phyloP scores from a whole-genome alignment of 163 green algal species.

The Coccomyxa subellipsoidea region DNA sequence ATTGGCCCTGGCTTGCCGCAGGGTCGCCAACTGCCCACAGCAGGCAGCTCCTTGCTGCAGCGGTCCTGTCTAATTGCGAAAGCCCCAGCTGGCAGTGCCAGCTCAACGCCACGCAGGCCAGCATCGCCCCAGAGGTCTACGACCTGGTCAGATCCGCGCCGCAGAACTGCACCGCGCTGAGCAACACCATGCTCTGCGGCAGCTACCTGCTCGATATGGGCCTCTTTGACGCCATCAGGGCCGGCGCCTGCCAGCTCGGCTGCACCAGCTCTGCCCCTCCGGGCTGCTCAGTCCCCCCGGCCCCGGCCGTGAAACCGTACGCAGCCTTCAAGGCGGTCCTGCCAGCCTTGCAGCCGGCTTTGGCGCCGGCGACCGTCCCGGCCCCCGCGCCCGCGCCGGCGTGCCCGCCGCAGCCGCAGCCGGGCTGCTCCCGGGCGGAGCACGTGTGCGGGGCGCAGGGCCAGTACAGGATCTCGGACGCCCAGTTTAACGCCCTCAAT shows the following conservation, averaged over 20 bases:
- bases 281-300: not conserved
- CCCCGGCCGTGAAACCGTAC: not conserved
- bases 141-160: not conserved
- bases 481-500: not conserved
- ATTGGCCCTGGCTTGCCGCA: not conserved
- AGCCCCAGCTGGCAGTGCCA: not conserved
- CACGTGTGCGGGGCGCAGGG: not conserved
- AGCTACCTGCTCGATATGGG: not conserved
- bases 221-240: not conserved
- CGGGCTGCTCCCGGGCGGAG: not conserved
- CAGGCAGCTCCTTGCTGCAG: not conserved
- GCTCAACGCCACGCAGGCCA: not conserved
- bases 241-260: not conserved
- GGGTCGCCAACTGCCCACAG: not conserved
- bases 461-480: not conserved
- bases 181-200: constrained; percentile 4
- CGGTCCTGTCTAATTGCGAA: not conserved
- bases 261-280: not conserved
- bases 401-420: not conserved
- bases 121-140: not conserved
- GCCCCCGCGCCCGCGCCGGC: not conserved
- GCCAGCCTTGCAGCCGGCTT: not conserved
- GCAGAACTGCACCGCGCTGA: not conserved
- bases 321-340: not conserved
- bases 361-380: not conserved